phyloP scores from a whole-genome alignment of 129 eudicot species.

The Smallanthus sonchifolius region DNA sequence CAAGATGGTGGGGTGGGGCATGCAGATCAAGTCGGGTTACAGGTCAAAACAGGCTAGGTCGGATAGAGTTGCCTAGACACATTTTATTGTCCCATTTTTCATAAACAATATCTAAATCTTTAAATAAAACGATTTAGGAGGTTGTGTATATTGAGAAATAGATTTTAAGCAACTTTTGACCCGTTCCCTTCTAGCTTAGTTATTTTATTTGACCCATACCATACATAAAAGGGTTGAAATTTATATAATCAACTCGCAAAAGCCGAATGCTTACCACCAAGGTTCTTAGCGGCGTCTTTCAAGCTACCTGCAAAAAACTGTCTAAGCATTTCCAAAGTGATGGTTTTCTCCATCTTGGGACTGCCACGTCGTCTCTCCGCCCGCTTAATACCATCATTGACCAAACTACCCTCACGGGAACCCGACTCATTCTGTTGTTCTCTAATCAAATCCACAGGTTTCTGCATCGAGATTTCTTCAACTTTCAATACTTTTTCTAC shows the following conservation, averaged over 20 bases:
- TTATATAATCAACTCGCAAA: too few relatives aligned
- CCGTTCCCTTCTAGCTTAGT: too few relatives aligned
- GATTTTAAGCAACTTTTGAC: background rate
- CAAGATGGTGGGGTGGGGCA: background rate
- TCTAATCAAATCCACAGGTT: constrained; percentile 11
- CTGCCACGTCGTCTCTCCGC: too few relatives aligned
- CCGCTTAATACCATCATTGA: too few relatives aligned
- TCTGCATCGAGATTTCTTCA: constrained; percentile 29
- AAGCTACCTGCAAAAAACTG: constrained; percentile 94
- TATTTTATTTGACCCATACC: too few relatives aligned
- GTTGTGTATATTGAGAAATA: background rate
- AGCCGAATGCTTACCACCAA: constrained; percentile 80
- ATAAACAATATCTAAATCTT: background rate
- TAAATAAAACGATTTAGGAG: background rate
- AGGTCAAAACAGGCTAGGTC: background rate
- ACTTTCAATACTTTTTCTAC: constrained; percentile 25
- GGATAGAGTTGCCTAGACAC: too few relatives aligned
- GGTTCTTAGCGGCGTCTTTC: constrained; percentile 85
- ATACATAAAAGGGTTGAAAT: background rate
- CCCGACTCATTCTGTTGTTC: background rate
- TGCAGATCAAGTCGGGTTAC: background rate
- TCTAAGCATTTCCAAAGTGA: constrained; percentile 66
- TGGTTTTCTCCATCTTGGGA: constrained; percentile 34
- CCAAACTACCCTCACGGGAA: too few relatives aligned
- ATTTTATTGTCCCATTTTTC: too few relatives aligned